Evolutionary conservation across 2,329 filamentous ascomycete species (phyloP).

Genomic region (Ascochyta koolunga): DNA sequence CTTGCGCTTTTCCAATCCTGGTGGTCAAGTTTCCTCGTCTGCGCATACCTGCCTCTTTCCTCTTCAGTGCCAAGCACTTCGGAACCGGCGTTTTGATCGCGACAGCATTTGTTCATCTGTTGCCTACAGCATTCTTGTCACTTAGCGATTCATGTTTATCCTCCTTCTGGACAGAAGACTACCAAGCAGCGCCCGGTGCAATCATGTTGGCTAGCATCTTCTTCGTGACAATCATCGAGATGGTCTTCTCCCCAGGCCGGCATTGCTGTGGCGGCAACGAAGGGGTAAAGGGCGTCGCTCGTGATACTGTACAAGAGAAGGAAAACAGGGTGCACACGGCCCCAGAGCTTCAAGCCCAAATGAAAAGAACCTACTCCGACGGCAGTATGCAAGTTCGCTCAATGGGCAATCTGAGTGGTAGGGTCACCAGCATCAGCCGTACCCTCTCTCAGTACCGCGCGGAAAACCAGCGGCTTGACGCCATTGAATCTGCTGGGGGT

Average conservation of each 20-base stretch:
- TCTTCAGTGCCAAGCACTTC: conserved; percentile 62
- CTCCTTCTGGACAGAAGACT: conserved; percentile 62
- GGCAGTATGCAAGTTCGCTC: conserved; percentile 34
- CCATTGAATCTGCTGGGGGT: conserved; percentile 52
- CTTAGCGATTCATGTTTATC: conserved; percentile 58
- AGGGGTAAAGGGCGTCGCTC: conserved; percentile 34
- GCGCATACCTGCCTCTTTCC: conserved; percentile 64
- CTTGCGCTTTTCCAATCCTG: conserved; percentile 67
- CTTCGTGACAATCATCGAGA: conserved; percentile 65
- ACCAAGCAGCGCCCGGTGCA: conserved; percentile 66
- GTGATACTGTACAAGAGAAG: conserved; percentile 14
- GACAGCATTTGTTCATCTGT: conserved; percentile 79
- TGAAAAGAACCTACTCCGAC: conserved; percentile 28
- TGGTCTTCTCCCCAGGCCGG: conserved; percentile 63
- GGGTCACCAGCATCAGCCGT: conserved; percentile 36
- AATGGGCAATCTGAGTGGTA: conserved; percentile 30
- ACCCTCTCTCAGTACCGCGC: conserved; percentile 38
- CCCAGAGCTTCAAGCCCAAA: conserved; percentile 9
- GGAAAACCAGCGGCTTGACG: conserved; percentile 30
- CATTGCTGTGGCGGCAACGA: conserved; percentile 62
- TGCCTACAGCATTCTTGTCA: conserved; percentile 63
- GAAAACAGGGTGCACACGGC: conserved; percentile 2
- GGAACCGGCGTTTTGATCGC: conserved; percentile 81
- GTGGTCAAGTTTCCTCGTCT: conserved; percentile 65
- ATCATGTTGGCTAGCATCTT: conserved; percentile 69